Base-by-base conservation (phyloP, 495 filamentous ascomycete species). In the Aspergillus ostianus region DNA sequence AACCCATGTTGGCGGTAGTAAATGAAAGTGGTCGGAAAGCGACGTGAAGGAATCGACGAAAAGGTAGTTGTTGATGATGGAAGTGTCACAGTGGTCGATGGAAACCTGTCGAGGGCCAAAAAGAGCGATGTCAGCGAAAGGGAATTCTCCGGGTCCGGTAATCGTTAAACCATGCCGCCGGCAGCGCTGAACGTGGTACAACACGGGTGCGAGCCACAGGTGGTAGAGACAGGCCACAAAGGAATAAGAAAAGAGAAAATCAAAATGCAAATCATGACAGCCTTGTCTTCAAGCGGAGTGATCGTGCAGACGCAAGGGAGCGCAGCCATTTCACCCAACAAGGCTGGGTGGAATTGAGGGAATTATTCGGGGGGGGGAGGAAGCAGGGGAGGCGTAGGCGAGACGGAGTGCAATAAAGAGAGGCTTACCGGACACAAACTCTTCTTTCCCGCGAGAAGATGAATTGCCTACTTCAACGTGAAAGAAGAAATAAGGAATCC, bases 1-100 rank as follows among this genome's bases (percentile, higher is more conserved):
- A 98, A 87, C 94, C 94, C 94, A 98, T 98, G 65, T 84, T 91
- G 90, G 70, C 84, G 73, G 73, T 64, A 5, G 41, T 68, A 26
- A 64, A 60, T 18, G 46, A 59, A 53, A 53, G 71, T 41, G 54
- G 56, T 54, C 49, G 54, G 59, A 59, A 64, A 57, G 54, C 47
- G 48, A 57, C 51, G 51, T 57, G 55, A 62, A 56, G 29, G 7
- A 17, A 41, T 29, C 45, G 51, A 26, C 21, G 41, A 57, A 47
- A 36, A 45, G 55, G 17, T n/a, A 46, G 45, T 8, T n/a, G 20
- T 19, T 21, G 49, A 27, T 21, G 49, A 27, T 41, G 36, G 12
- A 41, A 41, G 36, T 41, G 36, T 17, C 36, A 17, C 36, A 26
- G 47, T 21, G 26, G 29, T 52, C 26, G 23, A 30, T 29, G 20